phyloP scores from a whole-genome alignment of 495 filamentous ascomycete species.

The Hypoxylon perforatum region DNA sequence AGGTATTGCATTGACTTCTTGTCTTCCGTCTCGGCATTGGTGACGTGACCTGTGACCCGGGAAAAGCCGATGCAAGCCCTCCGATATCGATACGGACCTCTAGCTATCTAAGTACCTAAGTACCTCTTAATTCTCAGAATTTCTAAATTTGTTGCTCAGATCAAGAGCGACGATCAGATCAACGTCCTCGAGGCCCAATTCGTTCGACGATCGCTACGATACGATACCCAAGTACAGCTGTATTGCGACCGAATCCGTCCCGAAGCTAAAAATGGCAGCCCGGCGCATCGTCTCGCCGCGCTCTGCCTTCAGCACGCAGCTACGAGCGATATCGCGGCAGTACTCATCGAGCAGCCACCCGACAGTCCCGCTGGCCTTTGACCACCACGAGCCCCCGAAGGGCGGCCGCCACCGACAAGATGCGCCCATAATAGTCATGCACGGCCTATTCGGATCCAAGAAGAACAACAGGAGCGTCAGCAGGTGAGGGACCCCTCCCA shows the following conservation, averaged over 20 bases:
- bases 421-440: conserved; percentile 85
- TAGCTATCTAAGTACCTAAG: background rate
- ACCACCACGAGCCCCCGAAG: conserved; percentile 66
- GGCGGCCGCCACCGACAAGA: conserved; percentile 52
- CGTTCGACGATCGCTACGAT: background rate
- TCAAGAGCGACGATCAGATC: background rate
- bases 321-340: conserved; percentile 31
- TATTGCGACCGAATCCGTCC: background rate
- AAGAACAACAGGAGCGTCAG: conserved; percentile 96
- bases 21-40: background rate
- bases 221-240: background rate
- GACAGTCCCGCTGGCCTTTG: conserved; percentile 63
- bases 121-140: conserved; percentile 11
- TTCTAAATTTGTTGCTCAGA: conserved; percentile 5
- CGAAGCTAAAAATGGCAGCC: conserved; percentile 21
- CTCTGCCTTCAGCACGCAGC: conserved; percentile 4
- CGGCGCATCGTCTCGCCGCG: conserved; percentile 36
- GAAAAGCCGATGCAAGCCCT: conserved; percentile 13
- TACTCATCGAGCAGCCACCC: conserved; percentile 17
- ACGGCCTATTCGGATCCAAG: conserved; percentile 95
- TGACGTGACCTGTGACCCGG: background rate
- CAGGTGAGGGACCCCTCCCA: conserved; percentile 72
- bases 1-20: background rate
- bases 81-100: conserved; percentile 26
- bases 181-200: conserved; percentile 1